Conservation (phyloP, 129 eudicot species). For the Flaveria sonorensis region DNA sequence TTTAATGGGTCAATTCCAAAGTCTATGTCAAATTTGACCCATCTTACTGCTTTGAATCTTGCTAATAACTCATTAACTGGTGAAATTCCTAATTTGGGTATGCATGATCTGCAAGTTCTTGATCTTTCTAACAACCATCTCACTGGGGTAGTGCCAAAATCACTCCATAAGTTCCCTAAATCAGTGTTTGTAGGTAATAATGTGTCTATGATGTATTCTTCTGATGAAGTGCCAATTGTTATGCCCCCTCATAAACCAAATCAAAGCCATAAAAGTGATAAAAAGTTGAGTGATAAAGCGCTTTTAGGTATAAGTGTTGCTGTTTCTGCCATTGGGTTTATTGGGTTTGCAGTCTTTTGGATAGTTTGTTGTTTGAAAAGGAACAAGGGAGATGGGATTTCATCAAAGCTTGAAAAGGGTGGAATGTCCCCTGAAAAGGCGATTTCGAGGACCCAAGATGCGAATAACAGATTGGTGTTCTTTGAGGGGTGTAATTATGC, state of each 20-base stretch:
- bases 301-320: constrained; percentile 63
- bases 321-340: constrained; percentile 53
- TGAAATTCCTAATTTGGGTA: constrained; percentile 61
- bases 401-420: constrained; percentile 72
- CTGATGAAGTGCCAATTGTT: constrained; percentile 49
- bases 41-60: constrained; percentile 67
- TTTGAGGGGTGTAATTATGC: constrained; percentile 94
- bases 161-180: constrained; percentile 72
- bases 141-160: constrained; percentile 64
- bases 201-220: constrained; percentile 44
- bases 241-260: constrained; percentile 44
- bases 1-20: constrained; percentile 72
- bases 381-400: constrained; percentile 49
- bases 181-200: constrained; percentile 68
- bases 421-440: constrained; percentile 86
- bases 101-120: constrained; percentile 56
- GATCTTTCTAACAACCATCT: constrained; percentile 69
- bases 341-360: constrained; percentile 60
- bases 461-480: constrained; percentile 73
- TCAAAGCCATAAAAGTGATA: constrained; percentile 28
- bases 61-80: constrained; percentile 77
- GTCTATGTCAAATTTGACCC: constrained; percentile 51
- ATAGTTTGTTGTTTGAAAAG: constrained; percentile 59
- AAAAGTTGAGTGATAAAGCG: constrained; percentile 57
- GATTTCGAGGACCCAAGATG: constrained; percentile 78